Evolutionary conservation across 1,284 basidiomycete genomes (phyloP).

Genomic region (Trametes pubescens): DNA sequence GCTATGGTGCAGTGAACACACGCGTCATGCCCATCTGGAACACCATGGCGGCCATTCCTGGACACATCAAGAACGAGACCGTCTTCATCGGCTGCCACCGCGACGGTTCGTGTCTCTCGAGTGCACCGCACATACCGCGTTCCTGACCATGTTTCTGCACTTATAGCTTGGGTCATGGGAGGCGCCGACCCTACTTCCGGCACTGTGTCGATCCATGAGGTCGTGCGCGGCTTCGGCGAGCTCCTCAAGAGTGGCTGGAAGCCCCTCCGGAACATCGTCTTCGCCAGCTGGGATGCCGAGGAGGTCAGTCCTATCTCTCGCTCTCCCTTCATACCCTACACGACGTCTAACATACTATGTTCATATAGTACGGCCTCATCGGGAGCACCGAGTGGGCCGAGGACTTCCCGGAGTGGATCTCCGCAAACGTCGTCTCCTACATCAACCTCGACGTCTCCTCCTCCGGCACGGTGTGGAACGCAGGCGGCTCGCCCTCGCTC

Average conservation of each 20-base stretch:
- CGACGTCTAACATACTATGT: neutral
- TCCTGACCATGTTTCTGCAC: neutral
- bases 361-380: constrained; percentile 80
- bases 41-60: constrained; percentile 90
- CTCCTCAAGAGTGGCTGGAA: constrained; percentile 85
- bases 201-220: constrained; percentile 86
- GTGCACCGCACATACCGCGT: neutral
- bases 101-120: constrained; percentile 63
- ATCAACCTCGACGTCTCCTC: constrained; percentile 84
- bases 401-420: constrained; percentile 87
- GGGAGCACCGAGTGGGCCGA: constrained; percentile 92
- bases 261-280: constrained; percentile 87
- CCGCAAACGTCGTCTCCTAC: constrained; percentile 84
- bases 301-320: constrained; percentile 70
- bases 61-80: constrained; percentile 87
- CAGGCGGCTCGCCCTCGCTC: constrained; percentile 76
- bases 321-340: no score
- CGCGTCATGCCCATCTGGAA: constrained; percentile 89
- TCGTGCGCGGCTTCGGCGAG: constrained; percentile 83
- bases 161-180: constrained; percentile 60
- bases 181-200: constrained; percentile 90
- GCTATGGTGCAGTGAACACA: constrained; percentile 63
- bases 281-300: constrained; percentile 95
- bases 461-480: constrained; percentile 68
- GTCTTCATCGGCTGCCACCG: constrained; percentile 89